phyloP scores from a whole-genome alignment of 116 monocot species.

The Cymodocea nodosa region DNA sequence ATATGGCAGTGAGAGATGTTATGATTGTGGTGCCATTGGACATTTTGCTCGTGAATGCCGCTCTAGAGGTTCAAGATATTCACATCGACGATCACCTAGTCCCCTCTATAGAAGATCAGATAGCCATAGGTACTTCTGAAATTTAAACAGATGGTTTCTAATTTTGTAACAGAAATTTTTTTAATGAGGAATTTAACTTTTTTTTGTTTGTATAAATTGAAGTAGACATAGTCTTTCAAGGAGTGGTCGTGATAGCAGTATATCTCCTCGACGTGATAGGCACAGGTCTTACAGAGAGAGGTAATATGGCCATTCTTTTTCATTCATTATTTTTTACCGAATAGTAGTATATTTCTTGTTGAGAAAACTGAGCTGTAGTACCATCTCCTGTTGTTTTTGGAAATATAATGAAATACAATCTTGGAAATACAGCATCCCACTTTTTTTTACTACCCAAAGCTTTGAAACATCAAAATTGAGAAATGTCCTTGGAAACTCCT shows the following conservation, averaged over 20 bases:
- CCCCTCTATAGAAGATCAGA: constrained; percentile 1
- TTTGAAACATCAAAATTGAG: too few relatives aligned
- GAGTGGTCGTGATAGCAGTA: constrained; percentile 5
- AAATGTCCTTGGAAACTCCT: too few relatives aligned
- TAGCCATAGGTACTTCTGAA: constrained; percentile 10
- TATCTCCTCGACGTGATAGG: constrained; percentile 9
- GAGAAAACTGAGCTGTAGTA: neutral
- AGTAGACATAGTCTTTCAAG: constrained; percentile 3
- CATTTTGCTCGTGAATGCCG: constrained; percentile 16
- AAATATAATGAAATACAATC: too few relatives aligned
- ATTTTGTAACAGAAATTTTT: neutral
- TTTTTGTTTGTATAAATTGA: neutral
- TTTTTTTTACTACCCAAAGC: too few relatives aligned
- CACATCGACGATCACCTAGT: constrained; percentile 11
- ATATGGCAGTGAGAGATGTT: constrained; percentile 9
- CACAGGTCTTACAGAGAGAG: constrained; percentile 2
- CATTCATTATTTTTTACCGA: neutral
- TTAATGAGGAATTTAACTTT: neutral
- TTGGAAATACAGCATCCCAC: too few relatives aligned
- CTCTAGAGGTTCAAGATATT: constrained; percentile 9
- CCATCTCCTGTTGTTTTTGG: too few relatives aligned
- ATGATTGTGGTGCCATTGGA: constrained; percentile 11
- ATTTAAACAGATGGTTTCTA: neutral
- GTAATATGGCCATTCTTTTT: neutral
- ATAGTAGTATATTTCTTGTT: neutral